Percentiles rank a stretch among this genome's conserved stretches.
These are phyloP conservation scores for Exophiala sideris DNA, from an alignment of 2,329 filamentous ascomycete genomes.

Conservation along the genomic window DNA sequence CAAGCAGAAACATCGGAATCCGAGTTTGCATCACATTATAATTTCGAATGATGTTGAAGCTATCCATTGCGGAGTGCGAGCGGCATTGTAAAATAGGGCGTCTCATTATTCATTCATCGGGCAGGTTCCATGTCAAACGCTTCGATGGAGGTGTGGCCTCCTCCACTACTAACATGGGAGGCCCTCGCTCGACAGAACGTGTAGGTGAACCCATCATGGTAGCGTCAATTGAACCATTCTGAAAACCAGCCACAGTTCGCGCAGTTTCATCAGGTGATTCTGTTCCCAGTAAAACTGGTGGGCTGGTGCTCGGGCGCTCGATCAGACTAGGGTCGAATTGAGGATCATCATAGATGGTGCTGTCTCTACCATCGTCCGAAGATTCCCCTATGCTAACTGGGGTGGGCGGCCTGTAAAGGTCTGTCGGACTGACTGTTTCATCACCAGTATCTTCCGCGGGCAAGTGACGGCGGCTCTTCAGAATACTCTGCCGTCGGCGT, in stretches of 20 bases:
- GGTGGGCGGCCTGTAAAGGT: slow-evolving; percentile 25
- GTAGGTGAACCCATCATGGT: slow-evolving; percentile 5
- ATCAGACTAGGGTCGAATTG: slow-evolving; percentile 28
- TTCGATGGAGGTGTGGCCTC: slow-evolving; percentile 22
- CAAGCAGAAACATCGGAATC: no score
- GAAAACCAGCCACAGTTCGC: neutral
- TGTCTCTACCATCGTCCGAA: slow-evolving; percentile 17
- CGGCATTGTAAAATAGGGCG: no score
- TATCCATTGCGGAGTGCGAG: no score
- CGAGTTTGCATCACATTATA: no score
- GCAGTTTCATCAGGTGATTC: slow-evolving; percentile 7
- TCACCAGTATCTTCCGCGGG: slow-evolving; percentile 24
- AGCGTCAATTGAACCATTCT: slow-evolving; percentile 17
- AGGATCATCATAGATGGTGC: slow-evolving; percentile 18
- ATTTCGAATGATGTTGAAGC: no score
- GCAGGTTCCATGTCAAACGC: slow-evolving; percentile 27
- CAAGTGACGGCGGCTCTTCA: slow-evolving; percentile 25
- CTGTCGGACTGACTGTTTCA: slow-evolving; percentile 16
- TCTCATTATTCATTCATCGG: slow-evolving; percentile 10
- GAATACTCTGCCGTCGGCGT: slow-evolving; percentile 19
- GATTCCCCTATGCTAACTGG: slow-evolving; percentile 26
- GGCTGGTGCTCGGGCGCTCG: slow-evolving; percentile 27
- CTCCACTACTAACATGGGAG: slow-evolving; percentile 17
- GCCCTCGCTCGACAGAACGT: neutral
- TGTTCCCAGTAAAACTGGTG: slow-evolving; percentile 17